These are phyloP conservation scores for Cyclostephanos invisitatus DNA, from an alignment of 108 stramenopile species.

Conservation along the genomic window DNA sequence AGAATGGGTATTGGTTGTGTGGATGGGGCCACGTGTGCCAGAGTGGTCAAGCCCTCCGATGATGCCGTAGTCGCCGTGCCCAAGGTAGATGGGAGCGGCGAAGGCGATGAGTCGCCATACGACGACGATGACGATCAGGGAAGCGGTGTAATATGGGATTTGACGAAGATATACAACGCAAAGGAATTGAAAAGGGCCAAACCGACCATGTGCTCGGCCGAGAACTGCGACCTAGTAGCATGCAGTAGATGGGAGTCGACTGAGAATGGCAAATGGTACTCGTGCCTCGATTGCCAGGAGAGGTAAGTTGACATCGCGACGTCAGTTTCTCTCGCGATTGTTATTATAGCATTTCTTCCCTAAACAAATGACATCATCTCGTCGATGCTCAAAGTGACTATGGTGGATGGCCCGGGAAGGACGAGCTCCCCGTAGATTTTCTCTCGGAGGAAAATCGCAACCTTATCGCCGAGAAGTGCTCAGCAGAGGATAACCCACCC, in stretches of 20 bases:
- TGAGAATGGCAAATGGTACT: slow-evolving; percentile 16
- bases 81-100: background rate
- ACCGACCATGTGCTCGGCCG: slow-evolving; percentile 39
- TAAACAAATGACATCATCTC: background rate
- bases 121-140: slow-evolving; percentile 19
- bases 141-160: slow-evolving; percentile 47
- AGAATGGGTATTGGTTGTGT: background rate
- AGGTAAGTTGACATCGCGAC: background rate
- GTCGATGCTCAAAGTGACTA: slow-evolving; percentile 38
- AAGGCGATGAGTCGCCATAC: background rate
- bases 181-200: slow-evolving; percentile 35
- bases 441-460: slow-evolving; percentile 56
- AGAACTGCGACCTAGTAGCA: slow-evolving; percentile 43
- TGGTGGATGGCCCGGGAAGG: slow-evolving; percentile 63
- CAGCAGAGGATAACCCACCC: slow-evolving; percentile 40
- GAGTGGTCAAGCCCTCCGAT: background rate
- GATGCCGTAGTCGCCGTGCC: slow-evolving; percentile 4
- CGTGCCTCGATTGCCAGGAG: slow-evolving; percentile 35
- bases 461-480: slow-evolving; percentile 63
- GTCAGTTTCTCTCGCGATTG: slow-evolving; percentile 2
- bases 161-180: slow-evolving; percentile 45
- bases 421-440: slow-evolving; percentile 54
- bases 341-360: background rate
- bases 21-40: slow-evolving; percentile 2
- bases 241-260: slow-evolving; percentile 45